Evolutionary conservation across 2,329 filamentous ascomycete genomes (phyloP), one percentile per base, ranked within the genome.

Genomic region (Ophiocordyceps camponoti-rufipedis): DNA sequence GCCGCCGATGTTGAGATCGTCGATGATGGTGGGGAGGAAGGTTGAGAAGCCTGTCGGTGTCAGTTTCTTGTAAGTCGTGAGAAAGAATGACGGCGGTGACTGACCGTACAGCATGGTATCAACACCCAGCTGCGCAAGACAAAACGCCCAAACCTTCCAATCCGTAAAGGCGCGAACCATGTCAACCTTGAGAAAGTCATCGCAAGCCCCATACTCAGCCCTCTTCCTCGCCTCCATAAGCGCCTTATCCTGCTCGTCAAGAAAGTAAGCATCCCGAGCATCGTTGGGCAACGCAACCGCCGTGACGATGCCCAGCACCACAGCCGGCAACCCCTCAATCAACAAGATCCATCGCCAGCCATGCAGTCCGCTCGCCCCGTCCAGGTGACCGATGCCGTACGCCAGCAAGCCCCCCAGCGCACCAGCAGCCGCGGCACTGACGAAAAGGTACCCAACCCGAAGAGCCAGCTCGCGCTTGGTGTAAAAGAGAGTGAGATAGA

Each of bases 1-100:
- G 11, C 53, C 48, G 3, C 81, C 79, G 32, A 35, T 12, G 12
- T 14, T 35, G 44, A 88, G 72, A 4, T 72, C 77, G 40, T 74
- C 67, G 58, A 89, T 85, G 51, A 89, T 88, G 5, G 82, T 86
- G 0, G 84, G 84, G 41, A 89, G 62, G 56, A 88, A 88, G 0
- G 81, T 86, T 44, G 77, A 81, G 59, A 78, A 87, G 5, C 82
- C 81, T 70, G 5, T 23, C 5, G 23, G 23, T 10, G 11, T 14
- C 14, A 23, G 40, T 32, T 31, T n/a, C 40, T 3, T 6, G 42
- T 7, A 32, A 16, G n/a, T n/a, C n/a, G n/a, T 42, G 31, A 33
- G 16, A 16, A 10, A n/a, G n/a, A n/a, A n/a, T n/a, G 9, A 10
- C 13, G 11, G 14, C 3, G 23, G 12, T 28, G 31, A 51, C 58